Evolutionary conservation across 2,329 filamentous ascomycete genomes (phyloP).

Genomic region (Xylaria sp.): DNA sequence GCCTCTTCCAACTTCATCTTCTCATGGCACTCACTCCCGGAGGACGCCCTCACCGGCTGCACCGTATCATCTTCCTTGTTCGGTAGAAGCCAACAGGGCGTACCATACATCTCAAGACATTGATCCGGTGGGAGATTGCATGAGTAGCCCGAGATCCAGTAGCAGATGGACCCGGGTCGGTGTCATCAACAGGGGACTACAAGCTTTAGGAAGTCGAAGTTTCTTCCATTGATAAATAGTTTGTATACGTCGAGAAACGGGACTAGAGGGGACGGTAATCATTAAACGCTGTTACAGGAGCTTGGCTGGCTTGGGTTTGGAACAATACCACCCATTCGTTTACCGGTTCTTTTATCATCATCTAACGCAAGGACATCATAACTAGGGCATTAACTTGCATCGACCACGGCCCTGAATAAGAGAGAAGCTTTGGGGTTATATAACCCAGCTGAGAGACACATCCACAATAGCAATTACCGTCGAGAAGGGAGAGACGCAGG

Average conservation of each 20-base stretch:
- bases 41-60: slow-evolving; percentile 32
- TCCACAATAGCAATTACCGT: slow-evolving; percentile 25
- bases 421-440: slow-evolving; percentile 5
- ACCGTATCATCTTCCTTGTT: slow-evolving; percentile 32
- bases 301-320: slow-evolving; percentile 25
- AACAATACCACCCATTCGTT: slow-evolving; percentile 24
- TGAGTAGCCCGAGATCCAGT: slow-evolving; percentile 38
- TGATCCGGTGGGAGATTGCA: slow-evolving; percentile 30
- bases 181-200: slow-evolving; percentile 45
- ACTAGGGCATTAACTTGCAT: slow-evolving; percentile 21
- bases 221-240: slow-evolving; percentile 48
- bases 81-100: slow-evolving; percentile 39
- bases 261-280: not conserved
- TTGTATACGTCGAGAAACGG: slow-evolving; percentile 11
- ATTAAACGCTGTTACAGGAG: slow-evolving; percentile 9
- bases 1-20: slow-evolving; percentile 31
- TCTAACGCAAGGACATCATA: slow-evolving; percentile 20
- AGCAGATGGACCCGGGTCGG: slow-evolving; percentile 47
- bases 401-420: slow-evolving; percentile 5
- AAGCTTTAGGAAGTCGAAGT: slow-evolving; percentile 50
- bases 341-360: slow-evolving; percentile 7
- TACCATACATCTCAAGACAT: slow-evolving; percentile 27
- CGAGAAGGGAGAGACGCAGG: not conserved
- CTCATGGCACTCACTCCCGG: slow-evolving; percentile 26
- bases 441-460: slow-evolving; percentile 10